phyloP scores from a whole-genome alignment of 2,329 filamentous ascomycete species.

The Lecanoromycetidae sp. region DNA sequence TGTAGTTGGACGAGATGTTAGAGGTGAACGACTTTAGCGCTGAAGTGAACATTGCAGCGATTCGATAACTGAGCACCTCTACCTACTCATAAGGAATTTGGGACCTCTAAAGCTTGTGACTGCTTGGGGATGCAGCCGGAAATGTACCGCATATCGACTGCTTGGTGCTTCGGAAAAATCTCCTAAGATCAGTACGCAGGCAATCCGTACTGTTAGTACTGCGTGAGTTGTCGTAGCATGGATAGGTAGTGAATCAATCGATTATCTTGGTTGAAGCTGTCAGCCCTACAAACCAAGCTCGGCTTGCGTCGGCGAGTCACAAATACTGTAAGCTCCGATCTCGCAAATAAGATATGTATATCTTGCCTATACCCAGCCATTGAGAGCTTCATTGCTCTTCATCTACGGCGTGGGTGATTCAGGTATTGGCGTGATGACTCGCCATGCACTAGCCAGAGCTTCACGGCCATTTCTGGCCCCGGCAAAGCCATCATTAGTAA shows the following conservation, averaged over 20 bases:
- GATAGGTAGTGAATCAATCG: too few species aligned
- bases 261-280: too few species aligned
- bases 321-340: too few species aligned
- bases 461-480: not conserved
- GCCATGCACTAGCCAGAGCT: not conserved
- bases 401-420: not conserved
- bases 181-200: too few species aligned
- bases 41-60: conserved; percentile 69
- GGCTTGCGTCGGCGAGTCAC: too few species aligned
- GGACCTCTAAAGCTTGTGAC: not conserved
- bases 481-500: not conserved
- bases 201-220: too few species aligned
- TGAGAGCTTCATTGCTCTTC: not conserved
- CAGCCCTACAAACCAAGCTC: not conserved
- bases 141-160: too few species aligned
- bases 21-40: conserved; percentile 77
- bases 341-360: too few species aligned
- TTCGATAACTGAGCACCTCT: not conserved
- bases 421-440: not conserved
- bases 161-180: too few species aligned
- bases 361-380: not conserved
- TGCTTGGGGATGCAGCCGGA: too few species aligned
- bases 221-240: too few species aligned
- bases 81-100: not conserved
- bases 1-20: conserved; percentile 88